Conservation (phyloP, 176 grass and related monocot species). For the Sorghum bicolor region Sorghum_bicolor_NCBIv3 NC_012870.2:68324501-68325000, state of each 20-base stretch:
- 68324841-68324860: slow-evolving; percentile 21
- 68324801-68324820: neutral
- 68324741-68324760: slow-evolving; percentile 23
- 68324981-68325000: neutral
- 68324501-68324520: slow-evolving; percentile 33
- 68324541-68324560: slow-evolving; percentile 29
- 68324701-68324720: neutral
- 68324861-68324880: slow-evolving; percentile 4
- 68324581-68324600: neutral
- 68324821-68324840: slow-evolving; percentile 1
- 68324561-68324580: neutral
- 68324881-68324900: too few species aligned
- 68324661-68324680: neutral
- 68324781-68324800: neutral
- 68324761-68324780: slow-evolving; percentile 28
- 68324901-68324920: neutral
- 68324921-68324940: neutral
- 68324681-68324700: neutral
- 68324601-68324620: neutral
- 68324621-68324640: slow-evolving; percentile 26
- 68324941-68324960: neutral
- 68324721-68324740: neutral
- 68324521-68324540: slow-evolving; percentile 3
- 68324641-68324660: neutral
- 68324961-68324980: neutral